Evolutionary conservation across 305 asterid species (phyloP).

Genomic region (Stenogyne calaminthoides): DNA sequence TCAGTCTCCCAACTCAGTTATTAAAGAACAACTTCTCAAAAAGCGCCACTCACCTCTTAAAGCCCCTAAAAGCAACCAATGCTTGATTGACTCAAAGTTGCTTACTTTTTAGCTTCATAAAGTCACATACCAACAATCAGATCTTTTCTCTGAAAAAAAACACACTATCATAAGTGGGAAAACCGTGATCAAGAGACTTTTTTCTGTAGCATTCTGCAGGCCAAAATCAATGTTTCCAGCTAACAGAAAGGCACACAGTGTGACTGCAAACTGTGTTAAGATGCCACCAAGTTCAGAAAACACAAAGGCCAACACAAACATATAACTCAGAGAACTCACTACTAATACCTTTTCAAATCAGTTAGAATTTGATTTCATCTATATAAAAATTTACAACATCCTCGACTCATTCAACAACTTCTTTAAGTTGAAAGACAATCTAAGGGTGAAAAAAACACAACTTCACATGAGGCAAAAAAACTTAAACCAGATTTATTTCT

Average conservation of each 20-base stretch:
- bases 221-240: background rate
- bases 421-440: background rate
- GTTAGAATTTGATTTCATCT: slow-evolving; percentile 28
- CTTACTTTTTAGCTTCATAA: background rate
- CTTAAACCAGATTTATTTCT: slow-evolving; percentile 34
- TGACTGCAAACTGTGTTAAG: background rate
- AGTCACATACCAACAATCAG: background rate
- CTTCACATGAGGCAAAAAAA: too few species aligned
- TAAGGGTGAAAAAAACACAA: background rate
- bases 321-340: background rate
- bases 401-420: background rate
- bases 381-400: slow-evolving; percentile 44
- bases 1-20: background rate
- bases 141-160: background rate
- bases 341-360: background rate
- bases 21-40: background rate
- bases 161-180: background rate
- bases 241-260: background rate
- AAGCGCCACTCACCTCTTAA: background rate
- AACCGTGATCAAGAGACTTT: slow-evolving; percentile 3
- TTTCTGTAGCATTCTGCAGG: slow-evolving; percentile 20
- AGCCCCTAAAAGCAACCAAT: slow-evolving; percentile 9
- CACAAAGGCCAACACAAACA: background rate
- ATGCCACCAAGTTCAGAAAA: slow-evolving; percentile 7
- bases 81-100: background rate